Evolutionary conservation across 352 stramenopile genomes (phyloP), one percentile per base, ranked within the genome.

Genomic region (Globisporangium paroecandrum): DNA sequence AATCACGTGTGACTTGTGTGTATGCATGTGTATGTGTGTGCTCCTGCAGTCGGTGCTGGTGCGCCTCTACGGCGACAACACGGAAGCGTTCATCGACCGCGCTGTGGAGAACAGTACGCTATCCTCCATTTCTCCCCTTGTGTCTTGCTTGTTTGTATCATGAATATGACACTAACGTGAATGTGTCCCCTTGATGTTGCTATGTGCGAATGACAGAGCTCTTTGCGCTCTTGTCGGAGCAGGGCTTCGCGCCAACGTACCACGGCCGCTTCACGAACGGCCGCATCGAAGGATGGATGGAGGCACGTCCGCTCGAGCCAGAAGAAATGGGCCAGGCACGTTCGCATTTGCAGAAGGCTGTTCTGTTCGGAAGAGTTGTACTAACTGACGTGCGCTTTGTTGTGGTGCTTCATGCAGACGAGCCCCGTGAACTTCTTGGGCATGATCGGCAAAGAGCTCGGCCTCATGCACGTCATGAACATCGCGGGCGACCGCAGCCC

Each of bases 21-120:
- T 68, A 8, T 69, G 9, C 41, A 7, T 54, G n/a, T 18, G 13
- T 18, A 1, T 56, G 9, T 18, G 13, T 20, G 4, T 56, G 5
- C 27, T 2, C 3, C 13, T 68, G 3, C 64, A 89, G 72, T 92
- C 86, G 49, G 87, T 96, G 54, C 81, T 98, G 20, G 83, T 98
- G 58, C 88, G 94, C 24, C 72, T 98, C 47, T 98, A 98, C 62
- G 94, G 94, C 24, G 78, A 93, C 66, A 94, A 98, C 79, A 98
- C 94, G 41, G 93, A 98, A 64, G 82, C 93, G 27, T 91, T 98
- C 46, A 98, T 98, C 64, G 91, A 98, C 77, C 79, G 94, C 69
- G 75, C 78, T n/a, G 77, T 93, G 53, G 94, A 98, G 66, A 98
- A 96, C 77, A 90, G 88, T 95, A 78, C 70, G 83, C 79, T 3